Base-by-base conservation (phyloP, 2,329 filamentous ascomycete species). In the Colletotrichum coccodes region DNA sequence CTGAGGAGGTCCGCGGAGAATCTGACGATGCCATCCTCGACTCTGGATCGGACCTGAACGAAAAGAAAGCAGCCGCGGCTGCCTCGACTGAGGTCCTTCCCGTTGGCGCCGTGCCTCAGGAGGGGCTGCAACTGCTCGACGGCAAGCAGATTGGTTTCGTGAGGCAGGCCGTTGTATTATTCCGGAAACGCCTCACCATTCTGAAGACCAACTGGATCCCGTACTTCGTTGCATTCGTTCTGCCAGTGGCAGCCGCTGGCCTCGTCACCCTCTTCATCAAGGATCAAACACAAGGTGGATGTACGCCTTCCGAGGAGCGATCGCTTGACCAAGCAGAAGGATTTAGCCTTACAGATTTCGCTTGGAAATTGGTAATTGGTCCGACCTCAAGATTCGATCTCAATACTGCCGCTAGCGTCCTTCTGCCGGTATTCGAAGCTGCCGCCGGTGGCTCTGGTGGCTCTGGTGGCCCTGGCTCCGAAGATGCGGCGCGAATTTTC, bases 171-270 rank as follows among this genome's bases (percentile, higher is more conserved):
- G 82, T 85, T 75, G 91, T 97, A 1, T 82, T 98, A 7, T 94
- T 97, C 77, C 82, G 85, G 61, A 98, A 98, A 79, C 88, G 95
- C 34, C 82, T 89, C 66, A 94, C 90, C 0, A 91, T 98, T 40
- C 84, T 97, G 59, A 91, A 91, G 73, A 86, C 91, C 40, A 97
- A 95, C 76, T 92, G 90, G 79, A 84, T 95, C 52, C 92, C 94
- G 0, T 94, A 94, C 65, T 76, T 91, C 8, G 89, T 90, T 3
- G 94, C 94, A 1, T 85, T 97, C 42, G 72, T 94, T 1, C 89
- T 97, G 14, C 95, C 95, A 0, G 87, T 98, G 60, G 84, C 94
- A 64, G 92, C 94, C 1, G 92, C 94, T 21, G 94, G 91, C 0
- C 81, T 97, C 18, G 93, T 94, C 0, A 93, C 91, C 4, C 84